Evolutionary conservation across 202 grass and related monocot species (phyloP).

Genomic region (Hordeum pubiflorum): DNA sequence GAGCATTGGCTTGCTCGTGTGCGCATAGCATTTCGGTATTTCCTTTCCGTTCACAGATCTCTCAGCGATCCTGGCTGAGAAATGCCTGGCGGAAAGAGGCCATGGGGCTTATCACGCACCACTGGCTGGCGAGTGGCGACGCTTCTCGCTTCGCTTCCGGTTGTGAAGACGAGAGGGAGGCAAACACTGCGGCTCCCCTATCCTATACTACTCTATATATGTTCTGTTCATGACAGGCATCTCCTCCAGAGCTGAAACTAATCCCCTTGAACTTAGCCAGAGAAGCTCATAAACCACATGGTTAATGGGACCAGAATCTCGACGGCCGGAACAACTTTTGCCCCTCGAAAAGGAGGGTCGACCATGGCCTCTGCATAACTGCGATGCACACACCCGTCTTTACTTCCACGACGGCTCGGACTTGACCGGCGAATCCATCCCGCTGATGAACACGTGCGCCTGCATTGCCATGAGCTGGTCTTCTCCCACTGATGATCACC

Average conservation of each 20-base stretch:
- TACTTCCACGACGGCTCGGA: background rate
- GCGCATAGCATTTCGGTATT: background rate
- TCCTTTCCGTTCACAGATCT: background rate
- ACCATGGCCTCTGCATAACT: too few relatives aligned
- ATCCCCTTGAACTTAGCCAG: too few relatives aligned
- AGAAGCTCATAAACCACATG: background rate
- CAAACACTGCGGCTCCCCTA: background rate
- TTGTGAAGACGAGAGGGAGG: background rate
- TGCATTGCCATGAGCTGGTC: background rate
- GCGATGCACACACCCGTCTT: too few relatives aligned
- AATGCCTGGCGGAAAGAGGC: background rate
- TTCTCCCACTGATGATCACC: background rate
- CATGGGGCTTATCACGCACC: background rate
- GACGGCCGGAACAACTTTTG: background rate
- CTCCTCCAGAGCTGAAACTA: background rate
- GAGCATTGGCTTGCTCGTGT: background rate
- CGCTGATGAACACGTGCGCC: constrained; percentile 4
- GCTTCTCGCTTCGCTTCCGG: background rate
- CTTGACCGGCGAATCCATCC: constrained; percentile 4
- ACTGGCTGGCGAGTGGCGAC: background rate
- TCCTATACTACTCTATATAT: too few relatives aligned
- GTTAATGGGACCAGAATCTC: background rate
- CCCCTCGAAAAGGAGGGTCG: too few relatives aligned
- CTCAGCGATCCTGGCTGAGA: background rate
- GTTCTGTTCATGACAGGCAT: background rate